phyloP scores from a whole-genome alignment of 225 moss, liverwort and hornwort genomes.

The Bryoerythrophyllum caledonicum region DNA sequence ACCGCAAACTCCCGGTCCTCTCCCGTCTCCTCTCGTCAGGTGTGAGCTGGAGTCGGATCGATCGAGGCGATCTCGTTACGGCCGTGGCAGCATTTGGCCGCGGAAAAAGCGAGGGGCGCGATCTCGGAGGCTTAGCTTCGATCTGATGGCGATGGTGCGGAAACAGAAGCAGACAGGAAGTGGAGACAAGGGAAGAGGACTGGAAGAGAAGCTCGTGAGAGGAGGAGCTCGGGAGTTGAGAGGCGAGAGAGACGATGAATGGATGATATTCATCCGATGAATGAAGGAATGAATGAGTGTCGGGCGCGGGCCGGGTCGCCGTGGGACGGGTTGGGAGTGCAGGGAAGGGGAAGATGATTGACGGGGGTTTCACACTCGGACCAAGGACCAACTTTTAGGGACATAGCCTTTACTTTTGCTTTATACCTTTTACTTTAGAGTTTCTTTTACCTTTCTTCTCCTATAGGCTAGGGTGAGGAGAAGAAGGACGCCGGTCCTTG shows the following conservation, averaged over 20 bases:
- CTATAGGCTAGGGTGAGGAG: too few species aligned
- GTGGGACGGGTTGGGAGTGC: not conserved
- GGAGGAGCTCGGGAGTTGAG: not conserved
- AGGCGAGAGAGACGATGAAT: not conserved
- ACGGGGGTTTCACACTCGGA: too few species aligned
- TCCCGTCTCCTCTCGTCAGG: not conserved
- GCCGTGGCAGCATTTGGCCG: conserved; percentile 41
- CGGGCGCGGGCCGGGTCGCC: not conserved
- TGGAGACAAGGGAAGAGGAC: not conserved
- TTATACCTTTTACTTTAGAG: too few species aligned
- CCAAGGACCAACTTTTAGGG: too few species aligned
- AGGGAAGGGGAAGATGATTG: not conserved
- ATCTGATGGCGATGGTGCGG: not conserved
- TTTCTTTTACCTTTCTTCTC: too few species aligned
- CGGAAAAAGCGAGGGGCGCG: too few species aligned
- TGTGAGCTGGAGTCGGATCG: conserved; percentile 23
- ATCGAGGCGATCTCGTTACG: conserved; percentile 26
- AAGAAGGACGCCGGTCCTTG: too few species aligned
- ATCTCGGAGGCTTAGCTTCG: not conserved
- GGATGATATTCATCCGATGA: not conserved
- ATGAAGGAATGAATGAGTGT: not conserved
- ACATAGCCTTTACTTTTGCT: too few species aligned
- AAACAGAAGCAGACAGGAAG: not conserved
- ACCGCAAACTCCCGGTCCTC: conserved; percentile 8
- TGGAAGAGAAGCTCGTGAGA: not conserved